A percentile compares a stretch with the other conserved stretches of the same genome.
Evolutionary conservation across 75 land plant genomes (phyloP).

Genomic region (Sequoia sempervirens): DNA sequence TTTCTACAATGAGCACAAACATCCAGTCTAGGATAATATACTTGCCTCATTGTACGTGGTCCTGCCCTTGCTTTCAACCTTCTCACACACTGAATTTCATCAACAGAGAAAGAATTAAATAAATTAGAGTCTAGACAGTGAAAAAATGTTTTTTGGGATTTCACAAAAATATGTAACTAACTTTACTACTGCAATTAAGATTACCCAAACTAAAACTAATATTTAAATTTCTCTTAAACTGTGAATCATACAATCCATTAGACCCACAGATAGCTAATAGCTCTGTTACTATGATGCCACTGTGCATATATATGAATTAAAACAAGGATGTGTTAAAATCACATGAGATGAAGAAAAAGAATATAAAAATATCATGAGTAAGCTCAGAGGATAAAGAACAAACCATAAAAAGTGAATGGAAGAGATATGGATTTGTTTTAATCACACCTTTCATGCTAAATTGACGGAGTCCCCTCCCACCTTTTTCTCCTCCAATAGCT

Average conservation of each 20-base stretch:
- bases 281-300: constrained; percentile 1
- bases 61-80: constrained; percentile 83
- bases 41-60: constrained; percentile 87
- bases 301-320: background rate
- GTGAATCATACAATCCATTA: background rate
- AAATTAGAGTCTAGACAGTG: background rate
- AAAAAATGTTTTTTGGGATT: background rate
- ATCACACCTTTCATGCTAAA: constrained; percentile 86
- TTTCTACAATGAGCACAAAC: background rate
- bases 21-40: background rate
- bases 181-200: constrained; percentile 1
- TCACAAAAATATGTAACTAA: constrained; percentile 10
- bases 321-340: background rate
- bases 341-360: background rate
- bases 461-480: constrained; percentile 79
- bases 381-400: background rate
- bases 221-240: background rate
- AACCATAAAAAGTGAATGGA: background rate
- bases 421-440: background rate
- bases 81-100: constrained; percentile 61
- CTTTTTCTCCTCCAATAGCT: constrained; percentile 64
- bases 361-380: background rate
- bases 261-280: background rate
- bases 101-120: background rate
- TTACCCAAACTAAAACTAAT: background rate